Conservation (phyloP, 805 yeast species). For the Ogataea methanolica region DNA sequence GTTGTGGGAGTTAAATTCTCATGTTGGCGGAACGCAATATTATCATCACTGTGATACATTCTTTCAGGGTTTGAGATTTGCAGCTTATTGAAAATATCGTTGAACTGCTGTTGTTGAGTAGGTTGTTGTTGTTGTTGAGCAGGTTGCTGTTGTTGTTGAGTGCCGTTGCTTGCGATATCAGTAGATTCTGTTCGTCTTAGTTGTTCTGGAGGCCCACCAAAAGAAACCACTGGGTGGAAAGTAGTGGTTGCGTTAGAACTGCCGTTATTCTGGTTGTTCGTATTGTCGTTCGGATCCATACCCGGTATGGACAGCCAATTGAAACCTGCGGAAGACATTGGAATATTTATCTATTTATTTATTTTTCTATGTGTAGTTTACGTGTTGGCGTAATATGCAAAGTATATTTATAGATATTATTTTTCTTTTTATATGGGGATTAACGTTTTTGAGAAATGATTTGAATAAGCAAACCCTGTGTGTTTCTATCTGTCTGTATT, state of each 20-base stretch:
- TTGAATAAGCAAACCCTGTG: no score
- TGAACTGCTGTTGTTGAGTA: constrained; percentile 14
- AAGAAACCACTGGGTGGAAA: neutral
- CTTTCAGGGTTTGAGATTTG: constrained; percentile 14
- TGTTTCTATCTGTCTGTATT: no score
- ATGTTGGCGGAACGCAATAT: constrained; percentile 6
- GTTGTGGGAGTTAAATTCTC: neutral
- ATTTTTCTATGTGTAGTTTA: neutral
- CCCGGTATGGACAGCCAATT: constrained; percentile 22
- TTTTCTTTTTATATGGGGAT: no score
- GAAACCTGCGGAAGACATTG: constrained; percentile 18
- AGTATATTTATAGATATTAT: neutral
- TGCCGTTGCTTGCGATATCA: neutral
- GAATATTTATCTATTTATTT: neutral
- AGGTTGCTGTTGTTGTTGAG: neutral
- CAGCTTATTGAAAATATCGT: constrained; percentile 18
- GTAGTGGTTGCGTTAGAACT: constrained; percentile 5
- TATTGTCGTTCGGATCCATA: neutral
- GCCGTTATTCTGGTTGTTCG: neutral
- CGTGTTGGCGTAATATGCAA: neutral
- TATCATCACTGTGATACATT: constrained; percentile 19
- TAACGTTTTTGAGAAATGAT: no score
- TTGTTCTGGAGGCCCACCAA: neutral
- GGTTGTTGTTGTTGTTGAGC: constrained; percentile 2
- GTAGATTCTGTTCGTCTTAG: neutral